Conservation (phyloP, 2,329 filamentous ascomycete species). For the Bertia moriformis region DNA sequence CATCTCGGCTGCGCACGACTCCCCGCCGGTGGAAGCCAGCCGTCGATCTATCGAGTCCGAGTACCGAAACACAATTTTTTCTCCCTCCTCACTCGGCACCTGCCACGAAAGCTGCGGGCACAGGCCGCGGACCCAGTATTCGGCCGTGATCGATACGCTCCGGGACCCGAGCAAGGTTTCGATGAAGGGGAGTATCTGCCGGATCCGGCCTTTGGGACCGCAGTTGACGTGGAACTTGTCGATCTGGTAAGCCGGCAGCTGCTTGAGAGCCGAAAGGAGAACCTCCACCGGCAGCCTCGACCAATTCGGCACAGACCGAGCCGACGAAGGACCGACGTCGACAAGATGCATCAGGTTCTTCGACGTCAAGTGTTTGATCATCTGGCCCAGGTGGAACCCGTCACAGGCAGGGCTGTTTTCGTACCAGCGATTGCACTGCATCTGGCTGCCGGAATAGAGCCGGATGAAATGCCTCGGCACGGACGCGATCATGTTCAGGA, state of each 20-base stretch:
- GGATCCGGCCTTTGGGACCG: constrained; percentile 48
- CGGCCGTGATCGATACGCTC: no score
- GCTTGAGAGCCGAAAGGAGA: constrained; percentile 43
- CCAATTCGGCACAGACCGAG: constrained; percentile 26
- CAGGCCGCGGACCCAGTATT: no score
- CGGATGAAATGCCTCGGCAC: constrained; percentile 53
- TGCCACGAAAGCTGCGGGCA: no score
- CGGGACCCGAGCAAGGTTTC: constrained; percentile 40
- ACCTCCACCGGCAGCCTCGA: constrained; percentile 47
- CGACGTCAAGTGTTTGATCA: constrained; percentile 54
- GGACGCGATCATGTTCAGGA: constrained; percentile 56
- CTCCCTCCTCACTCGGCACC: no score
- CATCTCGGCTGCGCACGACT: no score
- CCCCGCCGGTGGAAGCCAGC: no score
- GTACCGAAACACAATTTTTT: no score
- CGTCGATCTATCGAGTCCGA: no score
- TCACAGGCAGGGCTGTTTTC: constrained; percentile 61
- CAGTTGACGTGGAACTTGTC: constrained; percentile 63
- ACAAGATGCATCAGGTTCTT: constrained; percentile 45
- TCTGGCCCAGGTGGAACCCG: constrained; percentile 65
- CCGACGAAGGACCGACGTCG: constrained; percentile 34
- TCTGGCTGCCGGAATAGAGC: constrained; percentile 45
- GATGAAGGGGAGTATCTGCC: constrained; percentile 53
- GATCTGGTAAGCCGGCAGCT: constrained; percentile 60
- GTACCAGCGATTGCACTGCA: constrained; percentile 61